Conservation (phyloP, 306 rosid species). For the Vicia sativa region DNA sequence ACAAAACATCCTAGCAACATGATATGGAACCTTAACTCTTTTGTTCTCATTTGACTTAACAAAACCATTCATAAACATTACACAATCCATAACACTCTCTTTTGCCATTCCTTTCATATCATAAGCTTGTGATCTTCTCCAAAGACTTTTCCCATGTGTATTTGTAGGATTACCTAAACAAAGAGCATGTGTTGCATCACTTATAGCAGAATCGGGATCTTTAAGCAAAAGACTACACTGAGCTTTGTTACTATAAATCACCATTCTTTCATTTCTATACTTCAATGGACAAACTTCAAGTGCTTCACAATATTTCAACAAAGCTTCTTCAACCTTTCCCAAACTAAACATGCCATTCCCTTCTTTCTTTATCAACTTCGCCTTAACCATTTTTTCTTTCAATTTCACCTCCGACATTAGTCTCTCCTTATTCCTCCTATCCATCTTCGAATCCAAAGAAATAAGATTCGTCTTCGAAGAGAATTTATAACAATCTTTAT, state of each 20-base stretch:
- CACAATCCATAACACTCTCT: constrained; percentile 73
- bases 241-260: constrained; percentile 63
- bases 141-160: constrained; percentile 58
- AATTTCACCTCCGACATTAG: constrained; percentile 36
- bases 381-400: constrained; percentile 49
- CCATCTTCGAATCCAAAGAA: constrained; percentile 42
- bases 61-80: constrained; percentile 58
- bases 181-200: constrained; percentile 72
- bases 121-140: constrained; percentile 82
- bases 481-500: neutral
- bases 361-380: constrained; percentile 51
- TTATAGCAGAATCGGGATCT: constrained; percentile 54
- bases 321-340: constrained; percentile 63
- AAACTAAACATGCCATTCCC: constrained; percentile 52
- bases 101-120: constrained; percentile 75
- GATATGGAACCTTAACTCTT: constrained; percentile 55
- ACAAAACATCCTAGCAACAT: constrained; percentile 64
- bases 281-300: constrained; percentile 55
- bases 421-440: constrained; percentile 47
- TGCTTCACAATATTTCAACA: constrained; percentile 57
- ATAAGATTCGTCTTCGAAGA: neutral
- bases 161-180: constrained; percentile 60
- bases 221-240: constrained; percentile 59
- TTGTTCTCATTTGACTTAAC: constrained; percentile 36
- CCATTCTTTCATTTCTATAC: constrained; percentile 61